phyloP scores from a whole-genome alignment of 148 eudicot genomes.

The Bassia scoparia region DNA sequence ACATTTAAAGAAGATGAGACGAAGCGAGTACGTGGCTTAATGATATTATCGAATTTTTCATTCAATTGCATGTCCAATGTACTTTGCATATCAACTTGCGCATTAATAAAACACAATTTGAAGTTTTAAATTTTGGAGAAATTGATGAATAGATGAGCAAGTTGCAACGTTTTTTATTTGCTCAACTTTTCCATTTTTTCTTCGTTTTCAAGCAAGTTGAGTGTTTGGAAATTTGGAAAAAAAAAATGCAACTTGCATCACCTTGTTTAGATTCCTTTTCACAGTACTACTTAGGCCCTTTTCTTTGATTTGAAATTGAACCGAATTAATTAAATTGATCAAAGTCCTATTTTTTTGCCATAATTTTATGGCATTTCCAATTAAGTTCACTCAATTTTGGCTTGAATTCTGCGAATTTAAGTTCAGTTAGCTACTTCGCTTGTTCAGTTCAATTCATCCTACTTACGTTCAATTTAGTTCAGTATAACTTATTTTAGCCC shows the following conservation, averaged over 20 bases:
- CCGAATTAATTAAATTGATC: no score
- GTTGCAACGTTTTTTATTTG: constrained; percentile 9
- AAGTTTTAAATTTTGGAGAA: neutral
- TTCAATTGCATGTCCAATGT: constrained; percentile 23
- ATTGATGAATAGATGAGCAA: constrained; percentile 19
- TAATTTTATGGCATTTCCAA: no score
- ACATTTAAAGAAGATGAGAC: neutral
- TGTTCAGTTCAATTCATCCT: no score
- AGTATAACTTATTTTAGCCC: no score
- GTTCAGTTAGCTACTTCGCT: no score
- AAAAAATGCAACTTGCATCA: constrained; percentile 23
- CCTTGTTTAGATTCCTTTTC: constrained; percentile 4
- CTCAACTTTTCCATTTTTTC: neutral
- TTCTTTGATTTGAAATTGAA: no score
- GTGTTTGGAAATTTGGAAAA: neutral
- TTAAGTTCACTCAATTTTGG: no score
- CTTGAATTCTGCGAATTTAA: no score
- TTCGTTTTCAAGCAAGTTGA: constrained; percentile 23
- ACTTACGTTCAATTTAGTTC: no score
- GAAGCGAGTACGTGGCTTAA: constrained; percentile 1
- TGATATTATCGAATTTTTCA: constrained; percentile 7
- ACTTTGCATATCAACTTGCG: constrained; percentile 46
- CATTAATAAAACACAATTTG: constrained; percentile 11
- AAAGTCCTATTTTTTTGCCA: no score
- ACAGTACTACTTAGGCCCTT: neutral